Conservation (phyloP, 2,329 filamentous ascomycete genomes). For the Stagonosporopsis cucurbitacearum region DNA sequence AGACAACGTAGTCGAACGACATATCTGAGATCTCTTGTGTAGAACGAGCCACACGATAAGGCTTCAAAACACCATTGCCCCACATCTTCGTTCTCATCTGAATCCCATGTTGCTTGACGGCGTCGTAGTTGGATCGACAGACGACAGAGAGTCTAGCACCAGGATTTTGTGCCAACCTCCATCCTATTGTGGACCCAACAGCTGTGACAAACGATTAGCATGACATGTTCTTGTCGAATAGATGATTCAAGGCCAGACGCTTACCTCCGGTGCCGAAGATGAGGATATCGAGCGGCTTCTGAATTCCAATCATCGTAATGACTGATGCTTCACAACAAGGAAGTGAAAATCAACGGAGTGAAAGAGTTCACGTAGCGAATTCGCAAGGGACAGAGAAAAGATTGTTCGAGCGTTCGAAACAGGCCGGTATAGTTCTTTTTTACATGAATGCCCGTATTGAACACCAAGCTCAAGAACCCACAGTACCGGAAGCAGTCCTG, state of each 20-base stretch:
- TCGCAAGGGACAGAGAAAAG: neutral
- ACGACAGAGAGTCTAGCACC: slow-evolving; percentile 8
- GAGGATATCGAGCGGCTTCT: slow-evolving; percentile 1
- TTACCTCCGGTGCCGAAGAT: slow-evolving; percentile 2
- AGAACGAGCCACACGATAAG: slow-evolving; percentile 11
- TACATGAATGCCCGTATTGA: neutral
- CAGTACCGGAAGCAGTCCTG: neutral
- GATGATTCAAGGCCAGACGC: neutral
- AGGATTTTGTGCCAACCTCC: slow-evolving; percentile 11
- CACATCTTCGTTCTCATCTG: slow-evolving; percentile 12
- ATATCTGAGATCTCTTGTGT: slow-evolving; percentile 4
- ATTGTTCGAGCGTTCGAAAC: neutral
- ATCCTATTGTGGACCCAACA: slow-evolving; percentile 12
- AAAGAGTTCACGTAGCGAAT: neutral
- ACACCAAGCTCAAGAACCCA: neutral
- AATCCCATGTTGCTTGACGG: slow-evolving; percentile 1
- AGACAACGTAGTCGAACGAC: slow-evolving; percentile 12
- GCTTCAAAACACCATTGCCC: slow-evolving; percentile 5
- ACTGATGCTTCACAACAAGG: neutral
- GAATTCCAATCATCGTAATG: neutral
- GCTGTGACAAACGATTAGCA: neutral
- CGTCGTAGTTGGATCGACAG: slow-evolving; percentile 16
- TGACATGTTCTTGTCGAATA: neutral
- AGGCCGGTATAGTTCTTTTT: neutral
- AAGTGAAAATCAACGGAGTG: neutral